phyloP scores from a whole-genome alignment of 176 grass and related monocot species.

The Calamus simplicifolius region DNA sequence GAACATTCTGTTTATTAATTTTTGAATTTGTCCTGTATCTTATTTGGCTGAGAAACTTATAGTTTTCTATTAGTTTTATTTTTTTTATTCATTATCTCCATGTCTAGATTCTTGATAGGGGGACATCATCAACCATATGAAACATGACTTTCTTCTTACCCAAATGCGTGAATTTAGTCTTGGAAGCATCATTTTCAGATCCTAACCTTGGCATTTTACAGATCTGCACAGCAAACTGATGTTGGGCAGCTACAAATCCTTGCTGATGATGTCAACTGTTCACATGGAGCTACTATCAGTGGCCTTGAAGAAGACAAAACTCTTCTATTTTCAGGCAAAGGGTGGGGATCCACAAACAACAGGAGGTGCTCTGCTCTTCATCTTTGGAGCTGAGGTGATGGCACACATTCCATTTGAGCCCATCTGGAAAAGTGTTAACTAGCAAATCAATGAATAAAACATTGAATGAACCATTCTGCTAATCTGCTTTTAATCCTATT shows the following conservation, averaged over 20 bases:
- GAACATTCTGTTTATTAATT: too few species aligned
- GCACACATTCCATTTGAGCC: constrained; percentile 61
- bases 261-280: constrained; percentile 93
- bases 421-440: constrained; percentile 49
- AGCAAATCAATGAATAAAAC: constrained; percentile 12
- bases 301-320: constrained; percentile 68
- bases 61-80: too few species aligned
- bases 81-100: too few species aligned
- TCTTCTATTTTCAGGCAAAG: constrained; percentile 81
- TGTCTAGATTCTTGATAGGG: too few species aligned
- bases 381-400: constrained; percentile 77
- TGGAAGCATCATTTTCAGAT: not conserved
- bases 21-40: too few species aligned
- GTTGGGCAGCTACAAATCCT: constrained; percentile 92
- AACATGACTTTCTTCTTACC: too few species aligned
- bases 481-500: too few species aligned
- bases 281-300: constrained; percentile 90
- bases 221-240: constrained; percentile 76
- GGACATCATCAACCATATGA: too few species aligned
- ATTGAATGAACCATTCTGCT: not conserved
- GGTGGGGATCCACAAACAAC: constrained; percentile 60
- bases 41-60: too few species aligned
- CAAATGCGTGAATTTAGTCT: not conserved
- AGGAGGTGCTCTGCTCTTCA: constrained; percentile 67
- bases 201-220: constrained; percentile 17